Evolutionary conservation across 768 basidiomycete genomes (phyloP).

Genomic region (Agaricus sinodeliciosus): DNA sequence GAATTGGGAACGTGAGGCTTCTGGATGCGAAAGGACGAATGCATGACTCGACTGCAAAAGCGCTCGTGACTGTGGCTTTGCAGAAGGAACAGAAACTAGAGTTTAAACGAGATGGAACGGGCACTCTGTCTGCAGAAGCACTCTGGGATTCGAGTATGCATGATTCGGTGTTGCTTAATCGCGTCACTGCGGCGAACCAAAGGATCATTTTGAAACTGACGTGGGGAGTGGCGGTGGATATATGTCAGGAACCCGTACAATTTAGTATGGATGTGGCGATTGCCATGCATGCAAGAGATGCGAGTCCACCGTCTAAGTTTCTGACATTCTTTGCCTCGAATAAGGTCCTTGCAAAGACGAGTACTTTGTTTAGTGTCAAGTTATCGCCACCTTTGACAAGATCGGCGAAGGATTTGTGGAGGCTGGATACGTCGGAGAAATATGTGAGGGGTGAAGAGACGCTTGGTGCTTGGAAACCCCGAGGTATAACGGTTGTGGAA

Average conservation of each 20-base stretch:
- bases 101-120: conserved; percentile 82
- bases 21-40: conserved; percentile 78
- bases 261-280: conserved; percentile 87
- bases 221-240: conserved; percentile 79
- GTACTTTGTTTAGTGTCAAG: conserved; percentile 76
- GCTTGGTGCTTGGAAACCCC: conserved; percentile 77
- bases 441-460: conserved; percentile 91
- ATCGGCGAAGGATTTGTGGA: conserved; percentile 87
- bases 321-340: conserved; percentile 70
- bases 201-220: conserved; percentile 72
- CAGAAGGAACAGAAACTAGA: conserved; percentile 66
- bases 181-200: conserved; percentile 72
- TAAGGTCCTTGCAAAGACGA: conserved; percentile 72
- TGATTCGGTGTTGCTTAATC: conserved; percentile 79
- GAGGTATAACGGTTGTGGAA: conserved; percentile 84
- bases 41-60: conserved; percentile 70
- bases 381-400: conserved; percentile 82
- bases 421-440: conserved; percentile 90
- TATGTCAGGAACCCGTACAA: conserved; percentile 77
- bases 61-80: conserved; percentile 66
- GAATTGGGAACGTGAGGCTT: conserved; percentile 77
- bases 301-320: conserved; percentile 75
- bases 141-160: conserved; percentile 95
- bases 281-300: conserved; percentile 78
- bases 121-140: conserved; percentile 58